Evolutionary conservation across 768 basidiomycete species (phyloP).

Genomic region (Lactarius hatsudake): DNA sequence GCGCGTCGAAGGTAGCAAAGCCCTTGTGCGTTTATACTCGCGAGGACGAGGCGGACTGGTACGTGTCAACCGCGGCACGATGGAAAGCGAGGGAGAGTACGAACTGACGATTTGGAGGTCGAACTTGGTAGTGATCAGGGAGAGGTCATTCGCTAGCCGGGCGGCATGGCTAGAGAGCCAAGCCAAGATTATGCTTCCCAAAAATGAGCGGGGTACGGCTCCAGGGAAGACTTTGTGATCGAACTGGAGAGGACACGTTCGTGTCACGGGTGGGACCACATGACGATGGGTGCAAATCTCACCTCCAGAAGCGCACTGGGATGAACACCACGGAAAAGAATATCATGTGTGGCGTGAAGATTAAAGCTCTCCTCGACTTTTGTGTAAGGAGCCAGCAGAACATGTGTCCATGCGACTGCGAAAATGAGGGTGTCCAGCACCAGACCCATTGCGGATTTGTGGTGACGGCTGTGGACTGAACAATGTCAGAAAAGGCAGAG

Average conservation of each 20-base stretch:
- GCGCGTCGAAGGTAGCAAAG: constrained; percentile 64
- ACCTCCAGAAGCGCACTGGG: constrained; percentile 47
- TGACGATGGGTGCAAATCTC: not conserved
- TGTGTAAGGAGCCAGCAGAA: constrained; percentile 79
- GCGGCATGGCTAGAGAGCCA: constrained; percentile 52
- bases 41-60: constrained; percentile 72
- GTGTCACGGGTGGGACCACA: not conserved
- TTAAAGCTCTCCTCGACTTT: constrained; percentile 99
- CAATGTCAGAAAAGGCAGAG: not conserved
- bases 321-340: constrained; percentile 69
- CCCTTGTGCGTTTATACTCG: constrained; percentile 57
- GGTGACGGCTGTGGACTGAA: not conserved
- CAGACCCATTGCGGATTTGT: constrained; percentile 35
- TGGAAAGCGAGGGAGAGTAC: constrained; percentile 30
- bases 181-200: constrained; percentile 71
- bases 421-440: constrained; percentile 52
- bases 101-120: constrained; percentile 69
- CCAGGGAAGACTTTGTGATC: constrained; percentile 90
- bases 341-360: constrained; percentile 87
- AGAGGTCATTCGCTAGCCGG: constrained; percentile 41
- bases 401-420: constrained; percentile 56
- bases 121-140: constrained; percentile 52
- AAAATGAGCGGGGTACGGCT: constrained; percentile 83
- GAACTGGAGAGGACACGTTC: constrained; percentile 49
- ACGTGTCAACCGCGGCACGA: not conserved